These are phyloP conservation scores for Macrophomina phaseolina DNA, from an alignment of 2,329 filamentous ascomycete genomes.

Conservation along the genomic window DNA sequence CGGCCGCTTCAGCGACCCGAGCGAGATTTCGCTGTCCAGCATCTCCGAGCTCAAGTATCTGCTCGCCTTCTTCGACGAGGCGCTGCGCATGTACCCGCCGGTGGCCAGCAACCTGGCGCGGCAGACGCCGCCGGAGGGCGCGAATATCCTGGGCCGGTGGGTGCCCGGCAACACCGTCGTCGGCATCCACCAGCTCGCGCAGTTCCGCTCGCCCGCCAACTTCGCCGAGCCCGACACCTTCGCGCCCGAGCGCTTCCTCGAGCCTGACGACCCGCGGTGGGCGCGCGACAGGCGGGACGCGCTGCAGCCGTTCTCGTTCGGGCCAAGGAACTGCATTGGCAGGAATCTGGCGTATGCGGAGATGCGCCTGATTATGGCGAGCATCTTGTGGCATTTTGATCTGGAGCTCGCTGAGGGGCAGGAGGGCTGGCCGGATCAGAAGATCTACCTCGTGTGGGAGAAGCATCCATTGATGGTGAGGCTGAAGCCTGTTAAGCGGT, in stretches of 20 bases:
- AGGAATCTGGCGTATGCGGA: slow-evolving; percentile 48
- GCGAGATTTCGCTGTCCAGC: slow-evolving; percentile 43
- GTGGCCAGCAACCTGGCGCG: slow-evolving; percentile 34
- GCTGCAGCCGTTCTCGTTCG: slow-evolving; percentile 52
- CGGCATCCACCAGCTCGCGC: neutral
- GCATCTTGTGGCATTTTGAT: slow-evolving; percentile 47
- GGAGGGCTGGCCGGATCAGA: slow-evolving; percentile 38
- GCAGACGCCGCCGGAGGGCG: neutral
- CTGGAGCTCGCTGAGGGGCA: slow-evolving; percentile 42
- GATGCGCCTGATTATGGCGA: slow-evolving; percentile 49
- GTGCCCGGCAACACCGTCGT: slow-evolving; percentile 38
- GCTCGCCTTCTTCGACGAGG: slow-evolving; percentile 49
- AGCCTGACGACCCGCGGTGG: slow-evolving; percentile 34
- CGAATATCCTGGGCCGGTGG: slow-evolving; percentile 36
- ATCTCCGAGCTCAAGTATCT: slow-evolving; percentile 43
- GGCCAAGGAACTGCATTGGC: slow-evolving; percentile 47
- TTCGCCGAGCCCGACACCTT: slow-evolving; percentile 46
- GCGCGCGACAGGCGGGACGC: slow-evolving; percentile 40
- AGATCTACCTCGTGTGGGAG: slow-evolving; percentile 45
- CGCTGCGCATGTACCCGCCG: slow-evolving; percentile 50
- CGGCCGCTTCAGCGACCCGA: slow-evolving; percentile 31
- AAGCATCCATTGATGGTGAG: slow-evolving; percentile 41
- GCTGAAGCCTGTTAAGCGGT: slow-evolving; percentile 27
- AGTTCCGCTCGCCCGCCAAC: slow-evolving; percentile 32
- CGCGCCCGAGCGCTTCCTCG: slow-evolving; percentile 50